Evolutionary conservation across 495 filamentous ascomycete genomes (phyloP).

Genomic region (Penicillium waksmanii): DNA sequence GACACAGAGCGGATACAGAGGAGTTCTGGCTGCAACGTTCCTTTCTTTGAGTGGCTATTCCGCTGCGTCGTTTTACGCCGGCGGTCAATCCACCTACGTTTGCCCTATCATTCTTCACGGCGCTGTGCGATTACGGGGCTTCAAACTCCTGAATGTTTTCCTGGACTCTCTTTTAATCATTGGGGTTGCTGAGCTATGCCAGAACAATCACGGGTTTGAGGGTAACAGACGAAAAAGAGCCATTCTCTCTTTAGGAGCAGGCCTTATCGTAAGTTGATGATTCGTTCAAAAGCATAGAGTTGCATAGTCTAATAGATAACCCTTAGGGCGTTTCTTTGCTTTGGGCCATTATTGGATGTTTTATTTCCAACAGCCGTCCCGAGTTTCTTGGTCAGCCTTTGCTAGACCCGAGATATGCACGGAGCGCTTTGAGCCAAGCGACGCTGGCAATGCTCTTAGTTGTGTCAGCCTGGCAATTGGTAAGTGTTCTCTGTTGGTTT

Average conservation of each 20-base stretch:
- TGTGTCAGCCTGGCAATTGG: conserved; percentile 45
- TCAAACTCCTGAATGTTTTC: conserved; percentile 32
- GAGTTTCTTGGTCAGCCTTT: conserved; percentile 34
- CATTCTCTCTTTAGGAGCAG: conserved; percentile 36
- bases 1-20: conserved; percentile 34
- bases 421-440: conserved; percentile 40
- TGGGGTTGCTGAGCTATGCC: conserved; percentile 34
- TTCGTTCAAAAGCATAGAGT: neutral
- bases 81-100: conserved; percentile 49
- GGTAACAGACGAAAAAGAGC: conserved; percentile 33
- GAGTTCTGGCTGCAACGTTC: conserved; percentile 39
- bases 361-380: conserved; percentile 29
- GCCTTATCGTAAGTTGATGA: conserved; percentile 41
- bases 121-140: conserved; percentile 25
- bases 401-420: conserved; percentile 36
- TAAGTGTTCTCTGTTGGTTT: conserved; percentile 24
- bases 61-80: conserved; percentile 29
- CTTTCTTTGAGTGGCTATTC: conserved; percentile 37
- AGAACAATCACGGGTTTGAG: conserved; percentile 20
- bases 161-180: conserved; percentile 44
- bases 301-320: conserved; percentile 7
- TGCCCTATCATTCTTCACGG: conserved; percentile 42
- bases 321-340: conserved; percentile 38
- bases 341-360: conserved; percentile 31
- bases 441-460: conserved; percentile 34